These are phyloP conservation scores for Rhizopus arrhizus DNA, from an alignment of 371 early-diverging fungal species.

Conservation along the genomic window DNA sequence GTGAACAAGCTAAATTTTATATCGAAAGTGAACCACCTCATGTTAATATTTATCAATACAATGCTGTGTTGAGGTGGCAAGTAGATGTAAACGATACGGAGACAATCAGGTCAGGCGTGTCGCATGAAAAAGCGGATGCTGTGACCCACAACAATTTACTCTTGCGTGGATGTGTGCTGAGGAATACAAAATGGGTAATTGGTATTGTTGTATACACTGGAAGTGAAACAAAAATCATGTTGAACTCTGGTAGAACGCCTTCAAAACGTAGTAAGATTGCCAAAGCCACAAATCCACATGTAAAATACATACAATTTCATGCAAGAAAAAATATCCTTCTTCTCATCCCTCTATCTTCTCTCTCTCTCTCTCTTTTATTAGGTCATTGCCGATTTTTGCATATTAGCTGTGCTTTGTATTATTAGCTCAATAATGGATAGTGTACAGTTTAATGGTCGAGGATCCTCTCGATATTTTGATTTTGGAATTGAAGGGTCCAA, in stretches of 20 bases:
- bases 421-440: constrained; percentile 64
- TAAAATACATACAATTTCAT: constrained; percentile 24
- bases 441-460: constrained; percentile 48
- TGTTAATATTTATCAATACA: constrained; percentile 76
- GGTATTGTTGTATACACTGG: constrained; percentile 89
- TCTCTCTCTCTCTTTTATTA: too few species aligned
- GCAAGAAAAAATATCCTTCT: too few species aligned
- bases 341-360: too few species aligned
- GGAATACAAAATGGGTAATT: constrained; percentile 87
- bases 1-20: constrained; percentile 59
- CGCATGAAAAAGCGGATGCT: constrained; percentile 50
- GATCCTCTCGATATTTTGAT: constrained; percentile 40
- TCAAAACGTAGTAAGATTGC: constrained; percentile 95
- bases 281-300: constrained; percentile 90
- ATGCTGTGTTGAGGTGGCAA: constrained; percentile 65
- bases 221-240: constrained; percentile 87
- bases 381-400: constrained; percentile 52
- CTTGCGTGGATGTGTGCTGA: constrained; percentile 87
- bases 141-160: constrained; percentile 72
- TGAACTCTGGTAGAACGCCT: constrained; percentile 88
- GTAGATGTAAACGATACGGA: constrained; percentile 21
- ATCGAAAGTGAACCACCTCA: constrained; percentile 84
- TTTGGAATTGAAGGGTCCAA: constrained; percentile 39
- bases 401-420: constrained; percentile 59
- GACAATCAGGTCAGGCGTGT: constrained; percentile 26